phyloP scores from a whole-genome alignment of 2,329 filamentous ascomycete species.

The Aureobasidium melanogenum region DNA sequence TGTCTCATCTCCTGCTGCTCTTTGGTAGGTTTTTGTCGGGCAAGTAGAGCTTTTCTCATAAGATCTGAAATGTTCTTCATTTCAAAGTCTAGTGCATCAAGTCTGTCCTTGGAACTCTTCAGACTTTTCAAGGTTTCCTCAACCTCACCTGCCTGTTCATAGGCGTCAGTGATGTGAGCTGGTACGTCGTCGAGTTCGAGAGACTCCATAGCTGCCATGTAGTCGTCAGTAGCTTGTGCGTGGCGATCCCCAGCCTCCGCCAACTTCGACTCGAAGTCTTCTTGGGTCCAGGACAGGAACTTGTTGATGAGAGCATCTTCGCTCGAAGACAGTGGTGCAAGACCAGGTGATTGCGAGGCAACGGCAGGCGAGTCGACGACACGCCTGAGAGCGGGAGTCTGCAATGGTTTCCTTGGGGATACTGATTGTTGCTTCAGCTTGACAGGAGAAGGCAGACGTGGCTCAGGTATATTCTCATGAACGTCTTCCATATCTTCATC shows the following conservation, averaged over 20 bases:
- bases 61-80: conserved; percentile 2
- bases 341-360: not conserved
- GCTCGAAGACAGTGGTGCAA: not conserved
- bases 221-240: conserved; percentile 10
- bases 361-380: not conserved
- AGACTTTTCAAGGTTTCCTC: conserved; percentile 6
- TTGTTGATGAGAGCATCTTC: conserved; percentile 7
- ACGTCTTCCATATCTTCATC: conserved; percentile 11
- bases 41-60: conserved; percentile 12
- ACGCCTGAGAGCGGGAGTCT: not conserved
- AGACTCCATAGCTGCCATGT: conserved; percentile 8
- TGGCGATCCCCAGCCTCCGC: not conserved
- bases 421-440: conserved; percentile 10
- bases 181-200: conserved; percentile 9
- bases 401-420: not conserved
- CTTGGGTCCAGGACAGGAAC: conserved; percentile 1
- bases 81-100: not conserved
- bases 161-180: not conserved
- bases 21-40: conserved; percentile 1
- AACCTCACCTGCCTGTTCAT: not conserved
- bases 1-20: conserved; percentile 12
- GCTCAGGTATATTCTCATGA: not conserved
- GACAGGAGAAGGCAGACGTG: not conserved
- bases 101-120: not conserved
- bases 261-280: not conserved